Evolutionary conservation across 139 green algal genomes (phyloP).

Genomic region (Ettlia oleoabundans): DNA sequence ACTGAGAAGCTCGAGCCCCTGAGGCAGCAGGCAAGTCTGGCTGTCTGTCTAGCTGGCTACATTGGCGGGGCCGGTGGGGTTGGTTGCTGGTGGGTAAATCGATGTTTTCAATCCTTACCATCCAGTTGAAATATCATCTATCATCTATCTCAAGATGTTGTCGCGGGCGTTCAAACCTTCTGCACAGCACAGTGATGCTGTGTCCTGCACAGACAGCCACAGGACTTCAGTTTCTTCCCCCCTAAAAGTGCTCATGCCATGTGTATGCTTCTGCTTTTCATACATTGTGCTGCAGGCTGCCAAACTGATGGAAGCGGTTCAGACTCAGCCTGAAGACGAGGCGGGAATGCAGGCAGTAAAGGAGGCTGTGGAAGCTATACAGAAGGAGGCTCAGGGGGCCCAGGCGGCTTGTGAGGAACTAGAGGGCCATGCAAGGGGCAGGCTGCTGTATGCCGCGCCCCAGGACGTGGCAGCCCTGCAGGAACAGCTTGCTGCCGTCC

Average conservation of each 20-base stretch:
- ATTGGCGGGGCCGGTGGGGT: neutral
- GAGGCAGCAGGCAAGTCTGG: constrained; percentile 2
- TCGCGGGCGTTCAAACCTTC: too few species aligned
- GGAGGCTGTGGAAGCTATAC: too few species aligned
- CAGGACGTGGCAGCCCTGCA: neutral
- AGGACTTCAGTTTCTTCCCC: too few species aligned
- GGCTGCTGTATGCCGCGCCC: neutral
- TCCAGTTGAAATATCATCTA: too few species aligned
- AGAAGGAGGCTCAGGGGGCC: neutral
- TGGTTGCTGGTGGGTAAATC: too few species aligned
- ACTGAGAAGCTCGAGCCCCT: neutral
- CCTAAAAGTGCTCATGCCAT: too few species aligned
- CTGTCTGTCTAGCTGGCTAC: neutral
- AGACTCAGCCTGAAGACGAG: neutral
- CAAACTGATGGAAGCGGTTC: neutral
- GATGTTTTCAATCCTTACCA: too few species aligned
- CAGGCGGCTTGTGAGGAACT: neutral
- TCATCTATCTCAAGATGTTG: too few species aligned
- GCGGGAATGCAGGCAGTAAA: neutral
- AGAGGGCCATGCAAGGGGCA: neutral
- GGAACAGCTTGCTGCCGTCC: neutral
- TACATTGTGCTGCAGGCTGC: neutral
- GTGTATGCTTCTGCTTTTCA: neutral
- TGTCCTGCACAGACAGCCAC: too few species aligned
- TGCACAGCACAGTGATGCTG: too few species aligned